phyloP scores from a whole-genome alignment of 192 early-diverging fungal genomes.

The Dimargaris verticillata region DNA sequence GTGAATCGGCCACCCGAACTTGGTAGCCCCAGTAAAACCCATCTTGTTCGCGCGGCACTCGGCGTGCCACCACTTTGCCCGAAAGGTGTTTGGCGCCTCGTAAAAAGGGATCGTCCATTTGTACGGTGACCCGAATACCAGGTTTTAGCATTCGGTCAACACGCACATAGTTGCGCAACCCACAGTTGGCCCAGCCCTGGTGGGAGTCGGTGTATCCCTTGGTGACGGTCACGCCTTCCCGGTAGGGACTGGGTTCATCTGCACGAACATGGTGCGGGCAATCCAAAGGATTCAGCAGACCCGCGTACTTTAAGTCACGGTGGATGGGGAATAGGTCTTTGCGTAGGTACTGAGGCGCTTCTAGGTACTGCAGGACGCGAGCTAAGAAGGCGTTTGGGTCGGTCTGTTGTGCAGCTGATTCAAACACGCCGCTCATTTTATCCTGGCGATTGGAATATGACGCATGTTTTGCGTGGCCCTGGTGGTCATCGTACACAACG shows the following conservation, averaged over 20 bases:
- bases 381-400: slow-evolving; percentile 47
- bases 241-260: slow-evolving; percentile 37
- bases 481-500: slow-evolving; percentile 38
- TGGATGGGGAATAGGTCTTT: slow-evolving; percentile 49
- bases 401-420: slow-evolving; percentile 20
- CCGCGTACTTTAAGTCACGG: slow-evolving; percentile 42
- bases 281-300: slow-evolving; percentile 44
- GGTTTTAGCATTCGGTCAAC: slow-evolving; percentile 34
- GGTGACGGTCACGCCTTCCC: slow-evolving; percentile 43
- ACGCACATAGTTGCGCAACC: slow-evolving; percentile 26
- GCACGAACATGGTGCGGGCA: slow-evolving; percentile 45
- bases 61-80: slow-evolving; percentile 39
- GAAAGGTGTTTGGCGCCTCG: slow-evolving; percentile 20
- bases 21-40: slow-evolving; percentile 58
- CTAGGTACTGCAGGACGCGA: slow-evolving; percentile 45
- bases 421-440: slow-evolving; percentile 14
- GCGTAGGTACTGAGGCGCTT: slow-evolving; percentile 52
- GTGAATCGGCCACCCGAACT: slow-evolving; percentile 35
- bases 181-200: slow-evolving; percentile 33
- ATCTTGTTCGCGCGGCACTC: slow-evolving; percentile 33
- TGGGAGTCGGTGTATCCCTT: slow-evolving; percentile 10
- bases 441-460: not conserved
- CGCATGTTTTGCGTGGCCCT: not conserved
- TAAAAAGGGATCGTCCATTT: slow-evolving; percentile 17
- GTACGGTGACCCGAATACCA: slow-evolving; percentile 42